A percentile compares a stretch with the other conserved stretches of the same genome.
These are phyloP conservation scores for Polyporus arcularius DNA, from an alignment of 768 basidiomycete species.

Conservation along the genomic window DNA sequence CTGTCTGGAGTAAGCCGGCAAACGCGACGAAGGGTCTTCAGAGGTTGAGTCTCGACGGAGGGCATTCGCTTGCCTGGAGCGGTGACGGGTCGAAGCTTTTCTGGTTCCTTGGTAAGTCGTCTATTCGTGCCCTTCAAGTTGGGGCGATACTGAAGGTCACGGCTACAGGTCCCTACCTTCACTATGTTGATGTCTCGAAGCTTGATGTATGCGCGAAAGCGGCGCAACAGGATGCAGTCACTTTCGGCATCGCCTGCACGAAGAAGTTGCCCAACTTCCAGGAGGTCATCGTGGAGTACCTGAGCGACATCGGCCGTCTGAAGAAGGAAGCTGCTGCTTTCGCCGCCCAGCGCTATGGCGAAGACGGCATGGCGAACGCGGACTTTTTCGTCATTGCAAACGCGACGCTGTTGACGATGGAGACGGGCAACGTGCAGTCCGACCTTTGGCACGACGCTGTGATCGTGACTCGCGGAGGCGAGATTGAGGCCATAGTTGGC, in stretches of 20 bases:
- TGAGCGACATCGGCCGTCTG: constrained; percentile 61
- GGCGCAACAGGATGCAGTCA: constrained; percentile 49
- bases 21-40: constrained; percentile 63
- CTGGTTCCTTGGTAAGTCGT: constrained; percentile 67
- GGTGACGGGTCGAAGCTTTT: constrained; percentile 65
- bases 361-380: constrained; percentile 29
- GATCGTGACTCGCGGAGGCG: constrained; percentile 55
- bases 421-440: constrained; percentile 44
- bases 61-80: constrained; percentile 68
- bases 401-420: constrained; percentile 73
- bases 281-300: constrained; percentile 58
- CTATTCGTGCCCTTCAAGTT: not conserved
- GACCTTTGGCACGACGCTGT: constrained; percentile 58
- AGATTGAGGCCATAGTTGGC: constrained; percentile 43
- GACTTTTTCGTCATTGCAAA: constrained; percentile 63
- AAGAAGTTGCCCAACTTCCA: constrained; percentile 57
- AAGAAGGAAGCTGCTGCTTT: constrained; percentile 48
- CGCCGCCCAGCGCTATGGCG: constrained; percentile 1
- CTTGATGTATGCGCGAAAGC: constrained; percentile 48
- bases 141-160: not conserved
- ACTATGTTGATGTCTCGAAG: constrained; percentile 58
- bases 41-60: constrained; percentile 71
- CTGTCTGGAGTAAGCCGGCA: constrained; percentile 70
- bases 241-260: constrained; percentile 66
- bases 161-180: constrained; percentile 58